These are phyloP conservation scores for Phanerochaete carnosa DNA, from an alignment of 768 basidiomycete species.

Conservation along the genomic window DNA sequence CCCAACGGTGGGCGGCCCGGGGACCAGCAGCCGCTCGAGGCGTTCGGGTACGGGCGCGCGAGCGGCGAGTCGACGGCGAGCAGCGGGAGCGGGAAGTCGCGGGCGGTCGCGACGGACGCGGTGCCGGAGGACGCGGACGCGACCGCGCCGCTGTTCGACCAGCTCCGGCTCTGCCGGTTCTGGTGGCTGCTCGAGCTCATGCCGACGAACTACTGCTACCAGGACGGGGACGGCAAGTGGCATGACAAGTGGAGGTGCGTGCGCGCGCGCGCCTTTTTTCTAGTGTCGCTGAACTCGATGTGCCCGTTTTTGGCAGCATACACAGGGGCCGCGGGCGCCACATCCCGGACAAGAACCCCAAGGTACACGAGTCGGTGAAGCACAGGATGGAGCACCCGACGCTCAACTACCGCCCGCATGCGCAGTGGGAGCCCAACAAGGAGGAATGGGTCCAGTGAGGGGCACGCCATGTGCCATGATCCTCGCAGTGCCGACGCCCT, in stretches of 20 bases:
- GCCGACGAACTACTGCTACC: slow-evolving; percentile 51
- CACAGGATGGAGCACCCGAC: slow-evolving; percentile 46
- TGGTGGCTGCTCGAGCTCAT: slow-evolving; percentile 80
- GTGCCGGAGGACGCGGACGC: slow-evolving; percentile 31
- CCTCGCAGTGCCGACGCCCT: too few relatives aligned
- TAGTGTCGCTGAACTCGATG: background rate
- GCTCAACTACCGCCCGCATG: slow-evolving; percentile 57
- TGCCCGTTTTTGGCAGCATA: slow-evolving; percentile 29
- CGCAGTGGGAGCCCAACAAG: slow-evolving; percentile 43
- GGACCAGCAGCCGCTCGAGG: background rate
- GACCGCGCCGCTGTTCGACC: slow-evolving; percentile 53
- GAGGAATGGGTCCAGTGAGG: slow-evolving; percentile 44
- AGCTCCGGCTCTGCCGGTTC: slow-evolving; percentile 35
- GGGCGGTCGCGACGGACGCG: background rate
- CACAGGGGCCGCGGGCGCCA: slow-evolving; percentile 57
- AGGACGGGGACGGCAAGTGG: slow-evolving; percentile 55
- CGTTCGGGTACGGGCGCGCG: background rate
- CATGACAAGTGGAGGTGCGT: slow-evolving; percentile 52
- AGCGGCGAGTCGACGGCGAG: background rate
- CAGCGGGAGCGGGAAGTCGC: background rate
- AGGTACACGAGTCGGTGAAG: slow-evolving; percentile 64
- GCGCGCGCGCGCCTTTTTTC: background rate
- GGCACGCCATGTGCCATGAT: background rate
- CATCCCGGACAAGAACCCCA: slow-evolving; percentile 42
- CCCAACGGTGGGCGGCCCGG: too few relatives aligned